Percentiles rank a stretch among this genome's conserved stretches.
These are phyloP conservation scores for Suillus paluster DNA, from an alignment of 768 basidiomycete genomes.

Conservation along the genomic window DNA sequence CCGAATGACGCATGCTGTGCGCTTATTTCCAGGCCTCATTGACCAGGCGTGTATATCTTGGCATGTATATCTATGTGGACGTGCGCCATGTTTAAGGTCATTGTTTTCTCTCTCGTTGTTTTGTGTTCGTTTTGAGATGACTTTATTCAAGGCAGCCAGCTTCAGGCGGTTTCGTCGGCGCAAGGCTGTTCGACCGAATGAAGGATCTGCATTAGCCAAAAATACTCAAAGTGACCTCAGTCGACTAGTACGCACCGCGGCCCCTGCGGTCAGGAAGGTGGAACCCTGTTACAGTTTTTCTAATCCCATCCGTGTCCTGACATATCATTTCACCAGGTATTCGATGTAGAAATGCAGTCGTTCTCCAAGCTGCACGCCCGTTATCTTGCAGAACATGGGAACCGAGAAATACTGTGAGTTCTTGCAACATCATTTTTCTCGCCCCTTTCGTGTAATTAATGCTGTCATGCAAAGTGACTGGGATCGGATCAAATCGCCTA, in stretches of 20 bases:
- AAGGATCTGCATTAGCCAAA: conserved; percentile 40
- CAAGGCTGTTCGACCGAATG: conserved; percentile 54
- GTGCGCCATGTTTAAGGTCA: not conserved
- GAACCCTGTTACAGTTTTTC: conserved; percentile 10
- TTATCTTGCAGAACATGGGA: conserved; percentile 88
- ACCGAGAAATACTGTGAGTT: conserved; percentile 85
- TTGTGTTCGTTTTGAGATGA: conserved; percentile 12
- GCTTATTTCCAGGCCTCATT: conserved; percentile 18
- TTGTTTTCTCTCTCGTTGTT: conserved; percentile 17
- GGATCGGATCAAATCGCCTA: conserved; percentile 89
- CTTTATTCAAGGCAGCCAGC: conserved; percentile 38
- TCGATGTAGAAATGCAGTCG: conserved; percentile 94
- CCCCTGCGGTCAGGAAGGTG: conserved; percentile 63
- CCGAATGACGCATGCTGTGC: not conserved
- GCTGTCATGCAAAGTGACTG: conserved; percentile 60
- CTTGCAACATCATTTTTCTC: conserved; percentile 9
- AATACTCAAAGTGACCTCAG: conserved; percentile 72
- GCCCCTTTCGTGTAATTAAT: conserved; percentile 14
- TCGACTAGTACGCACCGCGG: conserved; percentile 63
- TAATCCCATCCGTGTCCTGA: conserved; percentile 41
- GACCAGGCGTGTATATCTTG: conserved; percentile 22
- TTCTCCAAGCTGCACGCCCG: conserved; percentile 97
- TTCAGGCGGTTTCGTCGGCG: conserved; percentile 43
- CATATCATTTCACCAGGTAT: conserved; percentile 54
- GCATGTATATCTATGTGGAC: conserved; percentile 24